These are phyloP conservation scores for Aphanomyces astaci DNA, from an alignment of 352 stramenopile genomes.

Conservation along the genomic window DNA sequence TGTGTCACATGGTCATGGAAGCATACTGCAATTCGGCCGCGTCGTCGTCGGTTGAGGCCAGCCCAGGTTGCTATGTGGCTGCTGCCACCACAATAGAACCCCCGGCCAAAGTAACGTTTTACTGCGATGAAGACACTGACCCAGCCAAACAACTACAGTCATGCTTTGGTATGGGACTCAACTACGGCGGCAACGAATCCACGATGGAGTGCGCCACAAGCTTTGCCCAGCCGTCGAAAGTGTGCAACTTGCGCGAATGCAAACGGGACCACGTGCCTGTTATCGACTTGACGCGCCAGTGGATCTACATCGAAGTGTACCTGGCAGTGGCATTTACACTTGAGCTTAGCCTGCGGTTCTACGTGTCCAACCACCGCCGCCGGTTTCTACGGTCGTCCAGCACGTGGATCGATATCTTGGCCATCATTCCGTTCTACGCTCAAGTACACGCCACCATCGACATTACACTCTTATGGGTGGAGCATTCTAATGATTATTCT, in stretches of 20 bases:
- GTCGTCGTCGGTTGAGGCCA: slow-evolving; percentile 17
- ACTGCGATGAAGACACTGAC: slow-evolving; percentile 26
- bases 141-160: too few relatives aligned
- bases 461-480: background rate
- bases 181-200: background rate
- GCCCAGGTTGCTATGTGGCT: slow-evolving; percentile 45
- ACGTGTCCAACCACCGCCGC: slow-evolving; percentile 32
- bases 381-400: slow-evolving; percentile 47
- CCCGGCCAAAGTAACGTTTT: slow-evolving; percentile 35
- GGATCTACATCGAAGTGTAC: slow-evolving; percentile 68
- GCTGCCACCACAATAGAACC: slow-evolving; percentile 16
- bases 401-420: slow-evolving; percentile 28
- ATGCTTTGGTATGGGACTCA: slow-evolving; percentile 11
- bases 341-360: slow-evolving; percentile 55
- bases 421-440: slow-evolving; percentile 20
- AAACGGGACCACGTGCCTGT: slow-evolving; percentile 7
- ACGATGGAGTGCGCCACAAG: background rate
- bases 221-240: slow-evolving; percentile 5
- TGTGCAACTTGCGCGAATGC: slow-evolving; percentile 14
- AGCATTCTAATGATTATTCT: background rate
- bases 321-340: slow-evolving; percentile 47
- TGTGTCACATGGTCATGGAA: slow-evolving; percentile 41
- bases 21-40: slow-evolving; percentile 36
- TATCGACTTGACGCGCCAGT: slow-evolving; percentile 58
- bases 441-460: slow-evolving; percentile 34